Base-by-base conservation (phyloP, 2,329 filamentous ascomycete species). In the Corynespora cassiicola region DNA sequence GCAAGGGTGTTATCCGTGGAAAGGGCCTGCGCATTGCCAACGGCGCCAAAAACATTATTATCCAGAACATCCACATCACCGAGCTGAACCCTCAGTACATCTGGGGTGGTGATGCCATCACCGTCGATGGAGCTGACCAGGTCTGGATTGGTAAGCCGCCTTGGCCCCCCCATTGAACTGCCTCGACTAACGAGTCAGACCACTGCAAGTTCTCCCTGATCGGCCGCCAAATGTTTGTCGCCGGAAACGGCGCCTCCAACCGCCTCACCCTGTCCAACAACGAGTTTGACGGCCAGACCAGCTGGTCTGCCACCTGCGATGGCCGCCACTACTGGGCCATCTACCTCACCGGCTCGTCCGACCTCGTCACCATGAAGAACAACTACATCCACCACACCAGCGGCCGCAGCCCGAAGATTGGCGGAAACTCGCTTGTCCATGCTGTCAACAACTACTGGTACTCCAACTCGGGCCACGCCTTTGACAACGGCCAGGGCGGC, bases 361-460 rank as follows among this genome's bases (percentile, higher is more conserved):
- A 84, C 56, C 54, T 76, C 44, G 70, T 83, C 54, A 84, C 81
- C 46, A 56, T 84, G 58, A 78, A 81, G 70, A 72, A 73, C 50
- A 84, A 84, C 73, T 82, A 82, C 69, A 70, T 84, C 56, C 77
- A 82, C 72, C 72, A 80, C 63, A 76, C 75, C 31, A 76, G 72
- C 9, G 81, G 80, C 39, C 79, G 81, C 36, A 69, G 70, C 9
- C 81, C 80, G 51, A 82, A 83, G 69, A 70, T 84, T 15, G 69
- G 65, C 38, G 72, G 71, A 14, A 78, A 78, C 61, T 80, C 80
- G 37, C 73, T 81, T 28, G 68, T 84, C 36, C 81, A 84, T 64
- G 77, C 76, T 26, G 77, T 81, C 59, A 83, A 82, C 76, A 84
- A 83, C 73, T 81, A 78, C 74, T 82, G 73, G 69, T 72, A 79